These are phyloP conservation scores for Pulveroboletus sp. DNA, from an alignment of 768 basidiomycete species.

Conservation along the genomic window DNA sequence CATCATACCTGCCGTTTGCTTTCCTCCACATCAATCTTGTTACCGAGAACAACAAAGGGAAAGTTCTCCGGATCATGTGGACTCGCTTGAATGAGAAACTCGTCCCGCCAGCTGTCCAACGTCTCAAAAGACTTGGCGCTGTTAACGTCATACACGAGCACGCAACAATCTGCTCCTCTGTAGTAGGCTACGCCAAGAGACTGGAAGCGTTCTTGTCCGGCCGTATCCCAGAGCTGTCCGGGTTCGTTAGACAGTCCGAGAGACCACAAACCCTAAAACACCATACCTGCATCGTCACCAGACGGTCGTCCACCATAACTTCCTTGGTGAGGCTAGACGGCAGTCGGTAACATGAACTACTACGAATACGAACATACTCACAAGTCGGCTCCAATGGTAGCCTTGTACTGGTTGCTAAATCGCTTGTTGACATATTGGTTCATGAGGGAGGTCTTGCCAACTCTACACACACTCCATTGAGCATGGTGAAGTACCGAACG, in stretches of 20 bases:
- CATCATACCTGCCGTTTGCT: conserved; percentile 85
- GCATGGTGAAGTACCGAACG: conserved; percentile 8
- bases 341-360: conserved; percentile 4
- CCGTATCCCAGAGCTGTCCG: conserved; percentile 97
- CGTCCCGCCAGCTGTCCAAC: conserved; percentile 98
- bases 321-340: conserved; percentile 84
- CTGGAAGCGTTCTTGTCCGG: conserved; percentile 99
- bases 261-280: not conserved
- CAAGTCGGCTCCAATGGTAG: conserved; percentile 97
- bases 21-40: conserved; percentile 99
- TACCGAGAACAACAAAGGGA: conserved; percentile 98
- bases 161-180: conserved; percentile 98
- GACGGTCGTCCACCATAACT: conserved; percentile 95
- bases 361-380: conserved; percentile 38
- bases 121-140: conserved; percentile 98
- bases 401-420: conserved; percentile 99
- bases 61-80: conserved; percentile 99
- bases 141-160: conserved; percentile 98
- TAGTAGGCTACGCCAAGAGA: conserved; percentile 99
- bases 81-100: conserved; percentile 97
- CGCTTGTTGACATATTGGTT: conserved; percentile 99
- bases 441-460: conserved; percentile 99
- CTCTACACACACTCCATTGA: conserved; percentile 42
- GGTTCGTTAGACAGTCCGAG: conserved; percentile 1
- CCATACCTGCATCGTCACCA: conserved; percentile 96